These are phyloP conservation scores for Xenosphaeropsis pyriputrescens DNA, from an alignment of 2,329 filamentous ascomycete species.

Conservation along the genomic window DNA sequence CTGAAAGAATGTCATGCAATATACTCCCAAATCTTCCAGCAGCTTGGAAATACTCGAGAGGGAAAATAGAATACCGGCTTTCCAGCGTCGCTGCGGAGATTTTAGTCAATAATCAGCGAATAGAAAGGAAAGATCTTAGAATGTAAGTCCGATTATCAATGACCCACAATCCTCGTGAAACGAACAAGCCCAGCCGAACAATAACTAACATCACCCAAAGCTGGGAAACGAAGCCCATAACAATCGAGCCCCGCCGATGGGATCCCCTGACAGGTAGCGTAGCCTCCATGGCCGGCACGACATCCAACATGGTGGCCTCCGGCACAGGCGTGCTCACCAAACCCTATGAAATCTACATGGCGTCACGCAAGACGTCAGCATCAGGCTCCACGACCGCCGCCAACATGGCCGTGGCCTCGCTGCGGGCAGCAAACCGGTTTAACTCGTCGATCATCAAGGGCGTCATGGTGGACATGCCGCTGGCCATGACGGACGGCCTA, in stretches of 20 bases:
- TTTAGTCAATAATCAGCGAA: slow-evolving; percentile 32
- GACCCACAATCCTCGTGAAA: slow-evolving; percentile 18
- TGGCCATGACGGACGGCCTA: slow-evolving; percentile 34
- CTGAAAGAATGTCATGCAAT: slow-evolving; percentile 20
- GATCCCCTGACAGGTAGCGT: slow-evolving; percentile 14
- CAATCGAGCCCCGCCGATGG: slow-evolving; percentile 19
- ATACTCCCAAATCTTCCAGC: slow-evolving; percentile 29
- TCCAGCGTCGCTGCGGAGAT: slow-evolving; percentile 37
- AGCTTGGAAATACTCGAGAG: slow-evolving; percentile 29
- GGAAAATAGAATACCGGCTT: slow-evolving; percentile 25
- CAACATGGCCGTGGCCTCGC: slow-evolving; percentile 3
- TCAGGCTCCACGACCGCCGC: slow-evolving; percentile 2
- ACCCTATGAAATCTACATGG: neutral
- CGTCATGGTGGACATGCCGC: slow-evolving; percentile 29
- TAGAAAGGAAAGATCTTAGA: slow-evolving; percentile 32
- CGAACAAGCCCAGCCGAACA: slow-evolving; percentile 25
- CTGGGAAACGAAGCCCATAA: slow-evolving; percentile 21
- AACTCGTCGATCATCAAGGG: slow-evolving; percentile 18
- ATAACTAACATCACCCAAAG: slow-evolving; percentile 27
- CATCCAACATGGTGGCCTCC: neutral
- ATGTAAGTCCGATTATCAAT: slow-evolving; percentile 20
- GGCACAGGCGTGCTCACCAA: neutral
- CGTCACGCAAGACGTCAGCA: slow-evolving; percentile 4
- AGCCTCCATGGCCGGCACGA: slow-evolving; percentile 3
- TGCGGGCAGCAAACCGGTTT: slow-evolving; percentile 20